Base-by-base conservation (phyloP, 176 grass and related monocot species). In the Otatea glauca region DNA sequence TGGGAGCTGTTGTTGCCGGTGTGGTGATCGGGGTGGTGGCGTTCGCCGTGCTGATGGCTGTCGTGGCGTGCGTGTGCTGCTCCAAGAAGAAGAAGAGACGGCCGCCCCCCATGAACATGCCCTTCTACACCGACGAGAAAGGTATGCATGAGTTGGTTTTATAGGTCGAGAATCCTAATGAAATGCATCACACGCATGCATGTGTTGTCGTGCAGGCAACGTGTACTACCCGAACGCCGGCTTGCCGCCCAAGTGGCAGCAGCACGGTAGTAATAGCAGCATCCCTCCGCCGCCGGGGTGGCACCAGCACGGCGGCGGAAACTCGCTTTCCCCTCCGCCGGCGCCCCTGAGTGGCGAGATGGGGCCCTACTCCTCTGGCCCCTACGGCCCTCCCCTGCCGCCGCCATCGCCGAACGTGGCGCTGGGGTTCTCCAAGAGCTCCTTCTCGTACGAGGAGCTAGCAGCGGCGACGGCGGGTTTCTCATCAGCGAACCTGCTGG, bases 341-440 rank as follows among this genome's bases (percentile, higher is more conserved):
- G 35, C 18, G 35, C 68, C 74, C 0, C 62, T 78, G 56, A 89
- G 74, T 13, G 58, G 74, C 10, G 67, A 69, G 1, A 76, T 86
- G 37, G 21, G 72, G 14, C 58, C 23, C 0, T 88, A 77, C 66
- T 86, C 81, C 5, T 82, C 69, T 0, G 86, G 83, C 6, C 86
- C 79, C 65, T 56, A 80, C n/a, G 77, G 77, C 1, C 79, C 83
- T 9, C 21, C 69, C 0, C 47, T 89, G 18, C 90, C 90, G 0
- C 83, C 90, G 5, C 86, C 90, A 0, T 84, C 90, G 0, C 90
- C 86, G 0, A 81, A 38, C 50, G 29, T 92, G 37, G 74, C 82
- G 37, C 66, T 89, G 17, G 83, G 74, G 0, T 83, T 92, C 68
- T 89, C 87, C 79, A 86, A 88, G 74, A 92, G 86, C 90, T 88